Evolutionary conservation across 345 rosid species (phyloP), one percentile per base, ranked within the genome.

Genomic region (Durio zibethinus): DNA sequence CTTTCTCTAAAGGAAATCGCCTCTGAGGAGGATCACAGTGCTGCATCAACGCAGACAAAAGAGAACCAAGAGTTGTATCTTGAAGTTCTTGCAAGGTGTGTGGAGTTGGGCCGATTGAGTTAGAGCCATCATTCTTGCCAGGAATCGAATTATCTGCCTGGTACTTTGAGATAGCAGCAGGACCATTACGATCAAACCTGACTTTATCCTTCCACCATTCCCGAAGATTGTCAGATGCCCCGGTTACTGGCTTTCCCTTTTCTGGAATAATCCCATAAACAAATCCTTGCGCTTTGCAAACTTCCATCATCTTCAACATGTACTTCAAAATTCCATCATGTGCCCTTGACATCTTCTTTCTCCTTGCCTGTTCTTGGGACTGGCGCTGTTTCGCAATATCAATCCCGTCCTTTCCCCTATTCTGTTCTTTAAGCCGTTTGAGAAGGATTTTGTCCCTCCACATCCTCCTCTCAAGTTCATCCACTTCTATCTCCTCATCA

Each of bases 121-220:
- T 84, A 57, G 80, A 60, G 4, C 92, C 89, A 77, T 84, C 88
- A 31, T 78, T 87, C 77, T 80, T 87, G 18, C 93, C 93, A 0
- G 90, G 89, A 62, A 83, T 82, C 1, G 80, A 86, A 76, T 84
- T 82, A 43, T 91, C 98, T 1, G 85, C 90, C 76, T 88, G 89
- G 61, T 96, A 90, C 84, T 92, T 96, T 12, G 89, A 59, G 73
- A 93, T 89, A 53, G 99, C 98, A 42, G 97, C 97, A 0, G 95
- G 97, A 54, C 98, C 99, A 27, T 92, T 96, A n/a, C 97, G 88
- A 77, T 96, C 99, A 76, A 96, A 96, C 86, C 94, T 84, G 72
- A 96, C 99, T 77, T 82, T 92, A 63, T 93, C 98, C 88, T 90
- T 96, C 99, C 99, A 96, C 99, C 99, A 96, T 62, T 86, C 99